Conservation (phyloP, 257 asterid genomes). For the Przewalskia tangutica region DNA sequence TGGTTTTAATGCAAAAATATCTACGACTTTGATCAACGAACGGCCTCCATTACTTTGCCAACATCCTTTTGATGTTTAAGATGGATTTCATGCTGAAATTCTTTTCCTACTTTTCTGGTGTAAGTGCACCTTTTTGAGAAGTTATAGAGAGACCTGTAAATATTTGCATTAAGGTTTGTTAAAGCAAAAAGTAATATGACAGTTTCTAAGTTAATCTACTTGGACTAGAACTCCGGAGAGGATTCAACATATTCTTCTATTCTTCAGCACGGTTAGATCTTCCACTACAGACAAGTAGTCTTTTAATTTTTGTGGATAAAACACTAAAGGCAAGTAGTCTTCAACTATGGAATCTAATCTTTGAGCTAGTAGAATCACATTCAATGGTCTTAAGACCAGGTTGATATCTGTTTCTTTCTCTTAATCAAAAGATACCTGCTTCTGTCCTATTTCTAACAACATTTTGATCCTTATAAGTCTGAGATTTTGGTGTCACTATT, state of each 20-base stretch:
- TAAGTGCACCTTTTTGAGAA: not conserved
- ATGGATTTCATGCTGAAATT: not conserved
- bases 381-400: not conserved
- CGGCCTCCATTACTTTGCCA: not conserved
- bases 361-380: not conserved
- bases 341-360: not conserved
- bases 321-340: not conserved
- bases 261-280: not conserved
- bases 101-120: not conserved
- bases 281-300: not conserved
- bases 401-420: not conserved
- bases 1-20: not conserved
- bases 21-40: not conserved
- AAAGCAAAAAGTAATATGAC: not conserved
- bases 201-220: not conserved
- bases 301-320: not conserved
- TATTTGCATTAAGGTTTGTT: not conserved
- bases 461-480: not conserved
- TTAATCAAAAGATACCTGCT: not conserved
- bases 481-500: not conserved
- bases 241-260: not conserved
- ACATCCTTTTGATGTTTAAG: not conserved
- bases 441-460: not conserved
- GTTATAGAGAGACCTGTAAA: not conserved
- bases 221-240: not conserved